A percentile compares a stretch with the other conserved stretches of the same genome.
phyloP scores from a whole-genome alignment of 768 basidiomycete genomes.

The Tricholoma flavovirens region DNA sequence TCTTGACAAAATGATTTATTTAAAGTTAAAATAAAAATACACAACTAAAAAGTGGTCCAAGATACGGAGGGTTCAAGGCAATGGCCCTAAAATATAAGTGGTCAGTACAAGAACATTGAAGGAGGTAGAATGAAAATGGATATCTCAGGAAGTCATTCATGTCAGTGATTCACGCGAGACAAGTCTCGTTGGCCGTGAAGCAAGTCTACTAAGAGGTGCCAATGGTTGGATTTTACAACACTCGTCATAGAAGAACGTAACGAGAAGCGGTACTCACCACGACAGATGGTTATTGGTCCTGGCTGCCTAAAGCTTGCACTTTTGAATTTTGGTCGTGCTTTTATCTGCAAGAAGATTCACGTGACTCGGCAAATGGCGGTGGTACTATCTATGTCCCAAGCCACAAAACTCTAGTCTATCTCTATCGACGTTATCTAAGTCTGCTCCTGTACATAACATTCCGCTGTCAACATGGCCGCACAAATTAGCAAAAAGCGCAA shows the following conservation, averaged over 20 bases:
- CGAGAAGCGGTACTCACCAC: background rate
- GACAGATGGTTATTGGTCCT: too few species aligned
- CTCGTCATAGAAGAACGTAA: conserved; percentile 57
- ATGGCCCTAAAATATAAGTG: background rate
- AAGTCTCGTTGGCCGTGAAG: conserved; percentile 27
- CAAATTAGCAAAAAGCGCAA: conserved; percentile 98
- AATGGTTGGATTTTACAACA: conserved; percentile 70
- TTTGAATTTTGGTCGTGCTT: too few species aligned
- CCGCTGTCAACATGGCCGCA: conserved; percentile 56
- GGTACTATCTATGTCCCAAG: conserved; percentile 24
- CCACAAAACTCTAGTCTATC: conserved; percentile 10
- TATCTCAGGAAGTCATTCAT: conserved; percentile 81
- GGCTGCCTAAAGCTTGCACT: too few species aligned
- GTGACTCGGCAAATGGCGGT: conserved; percentile 18
- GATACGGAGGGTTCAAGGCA: background rate
- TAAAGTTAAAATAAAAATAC: background rate
- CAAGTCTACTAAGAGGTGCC: conserved; percentile 94
- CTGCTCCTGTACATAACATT: conserved; percentile 1
- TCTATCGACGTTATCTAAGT: conserved; percentile 3
- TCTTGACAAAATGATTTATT: background rate
- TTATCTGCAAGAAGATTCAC: background rate
- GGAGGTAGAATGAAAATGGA: conserved; percentile 29
- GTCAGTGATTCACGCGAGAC: conserved; percentile 61
- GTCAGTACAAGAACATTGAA: conserved; percentile 1
- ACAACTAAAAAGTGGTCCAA: background rate